These are phyloP conservation scores for Schwanniomyces pseudopolymorphus DNA, from an alignment of 805 yeast genomes.

Conservation along the genomic window DNA sequence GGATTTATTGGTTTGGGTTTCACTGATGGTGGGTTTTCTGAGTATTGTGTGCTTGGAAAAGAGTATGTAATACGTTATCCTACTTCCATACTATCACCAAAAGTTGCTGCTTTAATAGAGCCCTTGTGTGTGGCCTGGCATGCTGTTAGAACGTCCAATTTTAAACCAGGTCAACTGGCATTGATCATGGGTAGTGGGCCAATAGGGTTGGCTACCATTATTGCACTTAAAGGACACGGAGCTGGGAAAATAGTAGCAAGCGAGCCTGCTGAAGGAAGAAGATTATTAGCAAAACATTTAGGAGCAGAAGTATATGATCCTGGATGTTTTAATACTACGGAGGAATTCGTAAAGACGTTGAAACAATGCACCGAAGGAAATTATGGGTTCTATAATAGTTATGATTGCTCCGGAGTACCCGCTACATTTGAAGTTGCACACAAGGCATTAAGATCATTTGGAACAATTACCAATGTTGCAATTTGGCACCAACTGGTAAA, in stretches of 20 bases:
- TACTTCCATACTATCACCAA: slow-evolving; percentile 34
- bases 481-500: slow-evolving; percentile 53
- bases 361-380: slow-evolving; percentile 33
- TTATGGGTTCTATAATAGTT: slow-evolving; percentile 48
- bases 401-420: slow-evolving; percentile 55
- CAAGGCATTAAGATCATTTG: slow-evolving; percentile 48
- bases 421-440: slow-evolving; percentile 52
- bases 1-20: slow-evolving; percentile 58
- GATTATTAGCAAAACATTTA: slow-evolving; percentile 52
- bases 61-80: slow-evolving; percentile 44
- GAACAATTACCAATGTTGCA: slow-evolving; percentile 59
- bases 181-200: slow-evolving; percentile 67
- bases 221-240: slow-evolving; percentile 48
- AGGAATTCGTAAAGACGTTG: slow-evolving; percentile 27
- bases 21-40: slow-evolving; percentile 56
- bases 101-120: slow-evolving; percentile 54
- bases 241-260: slow-evolving; percentile 45
- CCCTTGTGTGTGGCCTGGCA: slow-evolving; percentile 66
- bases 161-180: slow-evolving; percentile 45
- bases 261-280: slow-evolving; percentile 57
- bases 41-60: slow-evolving; percentile 42
- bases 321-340: not conserved
- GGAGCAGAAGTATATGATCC: slow-evolving; percentile 38
- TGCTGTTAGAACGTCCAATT: slow-evolving; percentile 47
- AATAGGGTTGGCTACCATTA: slow-evolving; percentile 56